phyloP scores from a whole-genome alignment of 495 filamentous ascomycete genomes.

The Clavariopsis aquatica region DNA sequence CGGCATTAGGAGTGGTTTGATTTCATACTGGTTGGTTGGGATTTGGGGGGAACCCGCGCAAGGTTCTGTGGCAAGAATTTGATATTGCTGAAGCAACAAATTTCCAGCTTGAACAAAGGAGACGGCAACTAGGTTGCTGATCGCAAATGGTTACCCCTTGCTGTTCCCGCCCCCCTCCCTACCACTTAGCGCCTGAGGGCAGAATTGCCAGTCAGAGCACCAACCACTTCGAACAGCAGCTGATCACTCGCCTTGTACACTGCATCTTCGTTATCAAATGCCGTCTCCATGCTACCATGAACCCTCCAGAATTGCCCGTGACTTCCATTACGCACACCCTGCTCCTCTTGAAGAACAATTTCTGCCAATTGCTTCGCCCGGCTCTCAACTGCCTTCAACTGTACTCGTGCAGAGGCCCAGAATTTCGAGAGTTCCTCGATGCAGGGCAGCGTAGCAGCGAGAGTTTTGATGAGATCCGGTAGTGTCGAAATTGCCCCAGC shows the following conservation, averaged over 20 bases:
- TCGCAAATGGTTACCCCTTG: no score
- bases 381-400: slow-evolving; percentile 31
- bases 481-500: slow-evolving; percentile 38
- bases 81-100: no score
- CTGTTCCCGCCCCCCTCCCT: not conserved
- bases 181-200: not conserved
- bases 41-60: no score
- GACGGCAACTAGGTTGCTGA: no score
- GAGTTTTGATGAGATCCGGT: slow-evolving; percentile 24
- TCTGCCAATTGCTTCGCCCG: slow-evolving; percentile 29
- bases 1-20: no score
- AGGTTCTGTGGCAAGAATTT: no score
- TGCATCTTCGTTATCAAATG: slow-evolving; percentile 23
- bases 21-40: no score
- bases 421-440: slow-evolving; percentile 37
- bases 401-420: slow-evolving; percentile 39
- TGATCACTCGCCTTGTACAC: slow-evolving; percentile 23
- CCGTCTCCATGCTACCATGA: slow-evolving; percentile 20
- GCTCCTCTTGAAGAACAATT: slow-evolving; percentile 25
- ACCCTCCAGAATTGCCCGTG: slow-evolving; percentile 25
- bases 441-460: slow-evolving; percentile 29
- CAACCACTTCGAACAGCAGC: slow-evolving; percentile 27
- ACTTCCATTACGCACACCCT: slow-evolving; percentile 23
- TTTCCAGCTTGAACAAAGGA: no score
- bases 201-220: slow-evolving; percentile 3